phyloP scores from a whole-genome alignment of 208 protist species.

The Crithidia fasciculata region DNA sequence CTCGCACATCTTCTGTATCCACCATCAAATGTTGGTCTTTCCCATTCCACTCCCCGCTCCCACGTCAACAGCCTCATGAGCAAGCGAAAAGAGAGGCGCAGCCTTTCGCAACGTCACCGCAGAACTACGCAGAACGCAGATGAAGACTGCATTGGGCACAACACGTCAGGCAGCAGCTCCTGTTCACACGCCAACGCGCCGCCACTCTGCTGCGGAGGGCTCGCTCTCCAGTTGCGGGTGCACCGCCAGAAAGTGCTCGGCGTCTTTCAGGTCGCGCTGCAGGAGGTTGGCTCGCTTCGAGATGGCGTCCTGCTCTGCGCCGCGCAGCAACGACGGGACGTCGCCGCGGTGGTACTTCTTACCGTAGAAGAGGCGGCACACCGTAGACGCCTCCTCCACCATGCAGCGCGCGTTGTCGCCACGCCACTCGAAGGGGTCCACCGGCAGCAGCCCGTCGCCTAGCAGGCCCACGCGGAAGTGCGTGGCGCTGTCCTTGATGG shows the following conservation, averaged over 20 bases:
- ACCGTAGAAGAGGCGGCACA: constrained; percentile 78
- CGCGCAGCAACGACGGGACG: constrained; percentile 63
- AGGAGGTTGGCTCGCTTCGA: constrained; percentile 74
- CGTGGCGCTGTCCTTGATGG: constrained; percentile 57
- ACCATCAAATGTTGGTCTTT: too few species aligned
- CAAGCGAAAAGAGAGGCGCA: too few species aligned
- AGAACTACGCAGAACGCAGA: too few species aligned
- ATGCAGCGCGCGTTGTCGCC: constrained; percentile 69
- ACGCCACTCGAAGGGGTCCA: constrained; percentile 87
- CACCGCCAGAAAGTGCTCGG: constrained; percentile 72
- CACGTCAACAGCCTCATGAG: too few species aligned
- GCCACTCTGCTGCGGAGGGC: constrained; percentile 4
- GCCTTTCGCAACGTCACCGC: too few species aligned
- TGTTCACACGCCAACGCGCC: constrained; percentile 14
- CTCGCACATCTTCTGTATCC: too few species aligned
- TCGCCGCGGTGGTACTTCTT: constrained; percentile 86
- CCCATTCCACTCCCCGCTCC: too few species aligned
- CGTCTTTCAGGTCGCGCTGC: constrained; percentile 67
- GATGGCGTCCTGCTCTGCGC: constrained; percentile 70
- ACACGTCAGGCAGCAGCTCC: too few species aligned
- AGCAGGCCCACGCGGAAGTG: constrained; percentile 61
- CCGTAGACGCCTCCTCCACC: constrained; percentile 76
- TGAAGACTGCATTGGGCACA: too few species aligned
- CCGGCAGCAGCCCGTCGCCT: constrained; percentile 77
- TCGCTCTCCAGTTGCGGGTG: constrained; percentile 52